Conservation (phyloP, 352 stramenopile genomes). For the Elongisporangium undulatum region DNA sequence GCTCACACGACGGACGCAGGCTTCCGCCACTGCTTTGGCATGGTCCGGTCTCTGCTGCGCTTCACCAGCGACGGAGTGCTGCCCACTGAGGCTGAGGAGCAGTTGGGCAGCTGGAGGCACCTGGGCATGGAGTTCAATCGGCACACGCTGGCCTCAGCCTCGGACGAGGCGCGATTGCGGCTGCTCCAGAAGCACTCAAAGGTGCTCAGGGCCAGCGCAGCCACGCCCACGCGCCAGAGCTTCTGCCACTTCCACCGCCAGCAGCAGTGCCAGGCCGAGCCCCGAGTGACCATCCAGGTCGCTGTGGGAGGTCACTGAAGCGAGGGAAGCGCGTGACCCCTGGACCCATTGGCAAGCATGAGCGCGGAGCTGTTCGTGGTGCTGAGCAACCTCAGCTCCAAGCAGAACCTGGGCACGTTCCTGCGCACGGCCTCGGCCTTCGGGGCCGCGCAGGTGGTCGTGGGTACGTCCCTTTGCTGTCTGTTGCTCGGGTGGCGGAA, state of each 20-base stretch:
- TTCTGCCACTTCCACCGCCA: slow-evolving; percentile 68
- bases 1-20: slow-evolving; percentile 26
- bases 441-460: slow-evolving; percentile 62
- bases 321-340: slow-evolving; percentile 6
- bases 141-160: slow-evolving; percentile 9
- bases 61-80: slow-evolving; percentile 55
- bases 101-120: slow-evolving; percentile 13
- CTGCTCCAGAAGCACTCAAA: slow-evolving; percentile 55
- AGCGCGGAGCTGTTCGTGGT: slow-evolving; percentile 58
- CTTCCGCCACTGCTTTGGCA: slow-evolving; percentile 57
- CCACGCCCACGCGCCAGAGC: slow-evolving; percentile 30
- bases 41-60: slow-evolving; percentile 47
- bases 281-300: slow-evolving; percentile 27
- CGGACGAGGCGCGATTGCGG: slow-evolving; percentile 8
- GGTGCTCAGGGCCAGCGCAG: slow-evolving; percentile 39
- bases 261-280: slow-evolving; percentile 41
- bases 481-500: not conserved
- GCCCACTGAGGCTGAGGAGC: slow-evolving; percentile 2
- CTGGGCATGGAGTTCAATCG: slow-evolving; percentile 30
- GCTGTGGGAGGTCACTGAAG: slow-evolving; percentile 17
- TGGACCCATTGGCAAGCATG: slow-evolving; percentile 5
- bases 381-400: slow-evolving; percentile 64
- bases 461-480: slow-evolving; percentile 33
- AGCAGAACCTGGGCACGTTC: slow-evolving; percentile 78
- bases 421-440: slow-evolving; percentile 73